Evolutionary conservation across 352 stramenopile genomes (phyloP).

Genomic region (Pythium pectinolyticum): DNA sequence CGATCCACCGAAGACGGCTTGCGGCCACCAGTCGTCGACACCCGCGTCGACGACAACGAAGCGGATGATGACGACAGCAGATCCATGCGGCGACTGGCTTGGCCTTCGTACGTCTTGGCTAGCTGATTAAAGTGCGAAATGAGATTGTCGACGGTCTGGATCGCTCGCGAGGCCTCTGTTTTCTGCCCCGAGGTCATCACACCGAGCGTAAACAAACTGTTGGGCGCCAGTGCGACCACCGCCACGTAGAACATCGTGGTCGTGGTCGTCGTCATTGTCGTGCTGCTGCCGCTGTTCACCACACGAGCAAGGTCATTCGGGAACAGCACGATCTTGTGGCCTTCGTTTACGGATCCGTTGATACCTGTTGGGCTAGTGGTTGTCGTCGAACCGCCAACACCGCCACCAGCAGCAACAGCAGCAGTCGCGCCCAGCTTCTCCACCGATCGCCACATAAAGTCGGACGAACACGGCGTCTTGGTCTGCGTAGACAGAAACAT

Average conservation of each 20-base stretch:
- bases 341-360: too few species aligned
- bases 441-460: slow-evolving; percentile 66
- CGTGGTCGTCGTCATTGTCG: neutral
- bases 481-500: slow-evolving; percentile 75
- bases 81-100: slow-evolving; percentile 9
- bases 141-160: slow-evolving; percentile 63
- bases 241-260: slow-evolving; percentile 54
- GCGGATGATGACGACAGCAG: neutral
- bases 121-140: slow-evolving; percentile 73
- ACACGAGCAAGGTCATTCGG: slow-evolving; percentile 45
- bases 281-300: too few species aligned
- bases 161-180: slow-evolving; percentile 48
- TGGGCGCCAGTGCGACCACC: slow-evolving; percentile 43
- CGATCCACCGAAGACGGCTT: slow-evolving; percentile 22
- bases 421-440: slow-evolving; percentile 3
- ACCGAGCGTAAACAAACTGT: slow-evolving; percentile 45
- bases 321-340: slow-evolving; percentile 60
- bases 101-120: slow-evolving; percentile 35
- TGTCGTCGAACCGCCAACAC: too few species aligned
- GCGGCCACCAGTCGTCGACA: neutral
- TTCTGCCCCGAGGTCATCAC: slow-evolving; percentile 72
- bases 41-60: neutral
- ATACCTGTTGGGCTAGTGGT: too few species aligned
- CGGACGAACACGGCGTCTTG: slow-evolving; percentile 53
- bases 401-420: too few species aligned